Conservation (phyloP, 2,329 filamentous ascomycete genomes). For the Penicillium sumatraense region DNA sequence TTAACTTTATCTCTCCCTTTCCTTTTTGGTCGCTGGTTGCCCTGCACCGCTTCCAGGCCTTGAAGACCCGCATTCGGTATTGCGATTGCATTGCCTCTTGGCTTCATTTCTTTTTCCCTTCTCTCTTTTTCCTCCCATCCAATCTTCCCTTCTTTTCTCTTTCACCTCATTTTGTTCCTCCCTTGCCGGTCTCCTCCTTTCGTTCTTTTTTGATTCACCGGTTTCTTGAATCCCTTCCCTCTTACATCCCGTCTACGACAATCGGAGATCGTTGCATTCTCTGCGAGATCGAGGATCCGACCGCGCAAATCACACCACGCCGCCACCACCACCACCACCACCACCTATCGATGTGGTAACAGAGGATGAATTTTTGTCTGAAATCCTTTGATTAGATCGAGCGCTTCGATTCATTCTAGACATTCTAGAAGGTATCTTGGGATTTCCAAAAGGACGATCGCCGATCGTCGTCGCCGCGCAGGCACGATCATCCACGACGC, state of each 20-base stretch:
- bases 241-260: not conserved
- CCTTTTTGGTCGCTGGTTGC: not conserved
- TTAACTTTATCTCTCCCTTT: not conserved
- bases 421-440: not conserved
- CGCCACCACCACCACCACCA: not conserved
- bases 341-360: not conserved
- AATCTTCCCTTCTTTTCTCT: not conserved
- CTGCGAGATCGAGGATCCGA: not conserved
- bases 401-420: not conserved
- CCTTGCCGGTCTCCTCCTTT: not conserved
- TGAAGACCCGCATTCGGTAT: slow-evolving; percentile 11
- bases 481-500: slow-evolving; percentile 17
- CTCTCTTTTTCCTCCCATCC: not conserved
- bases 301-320: not conserved
- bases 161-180: not conserved
- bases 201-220: too few relatives aligned
- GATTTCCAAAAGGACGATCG: slow-evolving; percentile 5
- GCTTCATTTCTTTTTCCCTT: not conserved
- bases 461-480: slow-evolving; percentile 21
- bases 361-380: not conserved
- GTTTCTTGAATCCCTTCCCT: not conserved
- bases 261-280: not conserved
- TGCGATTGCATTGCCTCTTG: not conserved
- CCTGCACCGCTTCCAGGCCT: slow-evolving; percentile 8
- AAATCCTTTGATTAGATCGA: not conserved